Conservation (phyloP, 176 grass and related monocot genomes). For the Bromus sterilis region DNA sequence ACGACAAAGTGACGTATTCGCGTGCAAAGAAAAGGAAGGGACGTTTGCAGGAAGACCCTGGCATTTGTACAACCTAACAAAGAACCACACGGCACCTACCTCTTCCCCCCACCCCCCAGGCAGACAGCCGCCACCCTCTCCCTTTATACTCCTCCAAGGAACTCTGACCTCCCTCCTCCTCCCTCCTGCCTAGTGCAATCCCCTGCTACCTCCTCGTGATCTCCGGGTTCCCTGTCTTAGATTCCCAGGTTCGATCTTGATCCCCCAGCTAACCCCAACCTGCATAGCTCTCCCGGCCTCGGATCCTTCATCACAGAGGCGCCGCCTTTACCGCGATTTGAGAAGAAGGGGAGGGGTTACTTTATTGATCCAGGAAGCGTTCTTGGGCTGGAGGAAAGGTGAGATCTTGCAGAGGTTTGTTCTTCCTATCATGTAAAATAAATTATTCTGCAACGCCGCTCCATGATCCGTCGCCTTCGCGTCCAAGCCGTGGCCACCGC, state of each 20-base stretch:
- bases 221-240: slow-evolving; percentile 27
- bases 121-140: slow-evolving; percentile 31
- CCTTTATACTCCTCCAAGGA: slow-evolving; percentile 18
- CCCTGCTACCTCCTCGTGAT: slow-evolving; percentile 16
- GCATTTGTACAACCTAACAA: neutral
- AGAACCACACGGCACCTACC: neutral
- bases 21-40: too few relatives aligned
- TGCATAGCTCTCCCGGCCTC: neutral
- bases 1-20: too few relatives aligned
- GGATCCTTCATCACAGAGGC: slow-evolving; percentile 4
- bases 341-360: neutral
- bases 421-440: slow-evolving; percentile 14
- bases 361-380: neutral
- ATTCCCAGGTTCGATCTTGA: slow-evolving; percentile 26
- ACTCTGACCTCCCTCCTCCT: neutral
- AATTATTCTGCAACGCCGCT: neutral
- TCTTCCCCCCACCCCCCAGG: neutral
- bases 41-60: neutral
- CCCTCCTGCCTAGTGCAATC: neutral
- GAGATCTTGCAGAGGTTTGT: slow-evolving; percentile 11
- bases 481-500: neutral
- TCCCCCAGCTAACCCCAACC: neutral
- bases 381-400: slow-evolving; percentile 22
- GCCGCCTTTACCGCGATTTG: slow-evolving; percentile 1
- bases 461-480: neutral